Evolutionary conservation across 2,329 filamentous ascomycete species (phyloP).

Genomic region (Cryphonectria nitschkei): DNA sequence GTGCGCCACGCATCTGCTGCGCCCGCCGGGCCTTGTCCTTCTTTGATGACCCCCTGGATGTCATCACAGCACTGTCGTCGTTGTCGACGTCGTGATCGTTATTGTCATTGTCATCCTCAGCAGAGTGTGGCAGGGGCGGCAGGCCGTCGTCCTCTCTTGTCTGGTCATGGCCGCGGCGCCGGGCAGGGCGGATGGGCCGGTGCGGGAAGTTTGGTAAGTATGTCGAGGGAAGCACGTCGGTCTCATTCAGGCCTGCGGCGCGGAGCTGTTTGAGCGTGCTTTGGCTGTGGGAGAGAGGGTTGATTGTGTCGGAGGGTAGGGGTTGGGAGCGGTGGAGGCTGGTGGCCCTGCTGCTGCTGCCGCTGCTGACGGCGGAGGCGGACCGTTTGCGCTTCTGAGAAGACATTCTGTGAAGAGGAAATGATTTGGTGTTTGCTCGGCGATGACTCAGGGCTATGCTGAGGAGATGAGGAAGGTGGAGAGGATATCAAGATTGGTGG

Average conservation of each 20-base stretch:
- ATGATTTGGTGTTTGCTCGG: not conserved
- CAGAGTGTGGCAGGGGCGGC: constrained; percentile 1
- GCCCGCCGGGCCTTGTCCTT: constrained; percentile 39
- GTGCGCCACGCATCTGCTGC: constrained; percentile 33
- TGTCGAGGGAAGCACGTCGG: constrained; percentile 47
- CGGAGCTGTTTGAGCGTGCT: constrained; percentile 56
- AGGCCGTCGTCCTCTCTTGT: not conserved
- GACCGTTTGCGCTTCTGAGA: constrained; percentile 43
- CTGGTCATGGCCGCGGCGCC: not conserved
- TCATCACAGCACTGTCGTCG: constrained; percentile 25
- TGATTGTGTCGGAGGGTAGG: constrained; percentile 47
- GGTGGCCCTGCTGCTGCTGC: not conserved
- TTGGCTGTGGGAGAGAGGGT: constrained; percentile 59
- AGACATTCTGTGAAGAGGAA: constrained; percentile 5
- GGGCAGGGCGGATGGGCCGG: constrained; percentile 33
- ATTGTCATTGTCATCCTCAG: constrained; percentile 24
- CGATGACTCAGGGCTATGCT: not conserved
- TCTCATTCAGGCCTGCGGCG: constrained; percentile 55
- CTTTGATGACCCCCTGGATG: not conserved
- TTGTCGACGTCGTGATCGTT: constrained; percentile 6
- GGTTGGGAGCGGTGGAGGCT: constrained; percentile 21
- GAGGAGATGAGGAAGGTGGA: not conserved
- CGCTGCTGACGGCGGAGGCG: constrained; percentile 30
- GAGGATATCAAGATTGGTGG: not conserved
- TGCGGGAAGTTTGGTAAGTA: constrained; percentile 56